Base-by-base conservation (phyloP, 108 stramenopile species). In the Pseudonitzschia pungens region DNA sequence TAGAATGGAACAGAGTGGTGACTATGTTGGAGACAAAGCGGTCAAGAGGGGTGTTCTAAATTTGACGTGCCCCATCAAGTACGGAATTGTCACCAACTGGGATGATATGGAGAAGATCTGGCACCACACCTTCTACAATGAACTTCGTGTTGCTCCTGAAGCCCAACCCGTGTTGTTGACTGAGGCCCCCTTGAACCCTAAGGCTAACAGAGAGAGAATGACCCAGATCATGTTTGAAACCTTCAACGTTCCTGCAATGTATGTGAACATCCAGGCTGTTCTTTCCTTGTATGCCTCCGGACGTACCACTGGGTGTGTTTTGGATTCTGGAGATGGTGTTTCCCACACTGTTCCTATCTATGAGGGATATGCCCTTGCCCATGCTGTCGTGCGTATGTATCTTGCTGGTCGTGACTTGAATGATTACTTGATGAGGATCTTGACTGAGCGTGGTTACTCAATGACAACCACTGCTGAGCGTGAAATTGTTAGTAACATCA, bases 251-350 rank as follows among this genome's bases (percentile, higher is more conserved):
- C 98, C 98, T 1, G 98, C 98, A 6, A 56, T 98, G 20, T 97
- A 89, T 76, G 83, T 97, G 59, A 85, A 89, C 9, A 94, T 96
- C 32, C 94, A 95, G 9, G 92, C 97, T 40, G 95, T 97, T 16
- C 81, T 98, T n/a, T 88, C 89, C 67, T 79, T 99, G 42, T 99
- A 98, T 76, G 97, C 98, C 31, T 96, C 95, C 18, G 99, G 98
- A 42, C 77, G 97, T 29, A 96, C 96, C 27, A 99, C 98, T 1
- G 98, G 98, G 28, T 90, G 97, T 0, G 99, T 99, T 21, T 79
- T 99, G 68, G 99, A 99, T 84, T 86, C 94, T 21, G 99, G 99
- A 18, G 96, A 99, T 69, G 97, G 95, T 15, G 96, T 98, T 11
- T 89, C 96, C 3, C 98, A 99, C 75, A 95, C 93, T 24, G 92